Base-by-base conservation (phyloP, 495 filamentous ascomycete species). In the Aspergillus kassunensis region DNA sequence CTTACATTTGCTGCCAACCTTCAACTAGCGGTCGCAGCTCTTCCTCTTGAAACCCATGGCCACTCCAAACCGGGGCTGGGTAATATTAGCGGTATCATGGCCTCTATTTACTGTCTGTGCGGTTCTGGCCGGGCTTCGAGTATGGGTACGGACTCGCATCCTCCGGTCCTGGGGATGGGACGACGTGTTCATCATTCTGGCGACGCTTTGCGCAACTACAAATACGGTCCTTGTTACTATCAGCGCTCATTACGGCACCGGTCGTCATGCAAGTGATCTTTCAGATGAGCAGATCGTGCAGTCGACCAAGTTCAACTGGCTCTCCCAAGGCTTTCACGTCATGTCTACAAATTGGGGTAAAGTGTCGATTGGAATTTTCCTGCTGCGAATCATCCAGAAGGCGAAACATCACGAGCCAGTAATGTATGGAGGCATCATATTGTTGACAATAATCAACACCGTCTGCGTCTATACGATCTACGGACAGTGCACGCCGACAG, bases 271-370 rank as follows among this genome's bases (percentile, higher is more conserved):
- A 6, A 10, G 1, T 6, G 23, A 36, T 6, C 33, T 55, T 1
- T 15, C 53, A 3, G 20, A 37, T 2, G 5, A 18, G 4, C 39
- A 50, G 31, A 16, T 29, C 6, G 31, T 50, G 31, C 19, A 39
- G 27, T 24, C 45, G 1, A 44, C 25, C 23, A 55, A 55, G 40
- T 55, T 29, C 34, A 39, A 55, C 20, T 23, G 39, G 21, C 36
- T 55, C 1, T 49, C 45, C 3, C 53, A 55, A 20, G 53, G 53
- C 4, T 50, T 49, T n/a, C 53, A 55, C 19, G 53, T 55, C 39
- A 55, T 55, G 53, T 39, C 45, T 21, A 55, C 45, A 1, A 55
- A 50, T 20, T 55, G 53, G 53, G 53, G 53, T 7, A 55, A 55
- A 20, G 46, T 50, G 1, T 55, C 53, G 0, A 46, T 55, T 4